Evolutionary conservation across 148 eudicot species (phyloP).

Genomic region (Cornus florida): DNA sequence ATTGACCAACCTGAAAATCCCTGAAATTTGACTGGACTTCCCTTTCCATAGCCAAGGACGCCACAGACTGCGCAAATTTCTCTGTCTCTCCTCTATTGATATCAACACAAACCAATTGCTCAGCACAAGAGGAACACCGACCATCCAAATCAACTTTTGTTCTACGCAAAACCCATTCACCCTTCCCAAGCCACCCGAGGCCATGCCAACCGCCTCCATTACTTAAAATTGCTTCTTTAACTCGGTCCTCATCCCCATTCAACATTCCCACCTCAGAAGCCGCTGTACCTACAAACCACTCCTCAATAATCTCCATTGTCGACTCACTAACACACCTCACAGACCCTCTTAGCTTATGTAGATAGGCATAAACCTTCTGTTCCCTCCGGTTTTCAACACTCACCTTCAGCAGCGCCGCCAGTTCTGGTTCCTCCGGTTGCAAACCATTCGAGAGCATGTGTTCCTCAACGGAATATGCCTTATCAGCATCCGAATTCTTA

Average conservation of each 20-base stretch:
- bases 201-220: slow-evolving; percentile 99
- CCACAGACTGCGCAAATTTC: slow-evolving; percentile 75
- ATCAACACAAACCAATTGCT: slow-evolving; percentile 79
- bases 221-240: slow-evolving; percentile 48
- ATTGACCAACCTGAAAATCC: slow-evolving; percentile 64
- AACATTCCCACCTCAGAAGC: slow-evolving; percentile 47
- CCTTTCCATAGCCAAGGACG: slow-evolving; percentile 82
- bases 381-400: slow-evolving; percentile 52
- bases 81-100: slow-evolving; percentile 71
- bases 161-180: slow-evolving; percentile 62
- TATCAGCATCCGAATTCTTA: slow-evolving; percentile 50
- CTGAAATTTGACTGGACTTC: slow-evolving; percentile 71
- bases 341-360: slow-evolving; percentile 70
- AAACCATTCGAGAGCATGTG: slow-evolving; percentile 51
- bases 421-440: slow-evolving; percentile 58
- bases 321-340: slow-evolving; percentile 59
- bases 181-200: slow-evolving; percentile 84
- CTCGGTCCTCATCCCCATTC: slow-evolving; percentile 46
- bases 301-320: slow-evolving; percentile 43
- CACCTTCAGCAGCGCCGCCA: slow-evolving; percentile 66
- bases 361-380: slow-evolving; percentile 77
- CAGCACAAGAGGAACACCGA: slow-evolving; percentile 56
- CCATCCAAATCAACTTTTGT: slow-evolving; percentile 46
- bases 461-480: slow-evolving; percentile 71
- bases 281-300: slow-evolving; percentile 64